phyloP scores from a whole-genome alignment of 345 rosid genomes.

The Psidium friedrichsthalianum region DNA sequence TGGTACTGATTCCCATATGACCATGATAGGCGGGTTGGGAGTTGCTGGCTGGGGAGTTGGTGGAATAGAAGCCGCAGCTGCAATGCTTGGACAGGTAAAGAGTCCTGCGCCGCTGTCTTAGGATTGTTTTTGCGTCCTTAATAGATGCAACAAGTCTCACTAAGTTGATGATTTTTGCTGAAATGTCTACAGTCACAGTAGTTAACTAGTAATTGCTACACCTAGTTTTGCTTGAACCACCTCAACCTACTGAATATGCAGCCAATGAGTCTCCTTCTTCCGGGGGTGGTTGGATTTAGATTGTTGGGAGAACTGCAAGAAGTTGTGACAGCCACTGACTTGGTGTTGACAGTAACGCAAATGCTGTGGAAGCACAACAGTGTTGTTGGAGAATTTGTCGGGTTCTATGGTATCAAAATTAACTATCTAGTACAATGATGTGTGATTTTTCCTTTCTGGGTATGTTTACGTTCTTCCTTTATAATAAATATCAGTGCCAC shows the following conservation, averaged over 20 bases:
- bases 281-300: constrained; percentile 90
- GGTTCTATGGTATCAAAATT: constrained; percentile 39
- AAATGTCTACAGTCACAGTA: background rate
- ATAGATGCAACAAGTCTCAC: background rate
- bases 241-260: constrained; percentile 11
- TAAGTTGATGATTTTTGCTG: background rate
- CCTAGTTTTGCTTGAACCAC: background rate
- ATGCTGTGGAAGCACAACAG: constrained; percentile 87
- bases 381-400: constrained; percentile 93
- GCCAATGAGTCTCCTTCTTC: constrained; percentile 98
- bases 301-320: constrained; percentile 58
- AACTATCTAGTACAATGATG: background rate
- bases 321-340: constrained; percentile 91
- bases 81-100: constrained; percentile 93
- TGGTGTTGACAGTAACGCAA: constrained; percentile 90
- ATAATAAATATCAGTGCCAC: background rate
- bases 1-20: constrained; percentile 90
- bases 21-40: constrained; percentile 91
- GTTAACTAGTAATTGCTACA: background rate
- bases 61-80: constrained; percentile 91
- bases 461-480: background rate
- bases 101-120: background rate
- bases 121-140: background rate
- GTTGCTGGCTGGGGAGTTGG: constrained; percentile 99
- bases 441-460: background rate